These are phyloP conservation scores for Ilyonectria destructans DNA, from an alignment of 2,329 filamentous ascomycete genomes.

Conservation along the genomic window DNA sequence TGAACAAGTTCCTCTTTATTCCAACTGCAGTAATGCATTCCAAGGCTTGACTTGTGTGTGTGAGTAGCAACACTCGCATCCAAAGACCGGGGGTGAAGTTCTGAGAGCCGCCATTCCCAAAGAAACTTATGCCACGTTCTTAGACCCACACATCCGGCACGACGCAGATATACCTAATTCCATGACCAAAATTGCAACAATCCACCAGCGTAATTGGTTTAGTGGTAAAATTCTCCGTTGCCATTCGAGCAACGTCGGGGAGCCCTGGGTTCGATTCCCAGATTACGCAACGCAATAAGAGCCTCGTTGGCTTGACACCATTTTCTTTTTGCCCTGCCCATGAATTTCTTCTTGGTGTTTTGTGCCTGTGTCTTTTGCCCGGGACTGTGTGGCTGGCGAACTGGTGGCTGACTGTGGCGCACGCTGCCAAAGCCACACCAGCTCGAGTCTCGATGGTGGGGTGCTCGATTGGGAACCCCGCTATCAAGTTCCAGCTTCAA, in stretches of 20 bases:
- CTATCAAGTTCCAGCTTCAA: conserved; percentile 46
- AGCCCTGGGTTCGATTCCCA: conserved; percentile 48
- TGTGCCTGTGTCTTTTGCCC: conserved; percentile 9
- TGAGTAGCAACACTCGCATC: no score
- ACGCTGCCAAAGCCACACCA: background rate
- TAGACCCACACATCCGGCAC: no score
- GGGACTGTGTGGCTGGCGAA: conserved; percentile 15
- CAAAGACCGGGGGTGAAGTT: no score
- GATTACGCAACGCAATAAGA: conserved; percentile 34
- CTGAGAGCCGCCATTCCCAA: no score
- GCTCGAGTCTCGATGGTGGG: conserved; percentile 41
- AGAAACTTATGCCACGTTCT: no score
- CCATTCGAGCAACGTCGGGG: conserved; percentile 39
- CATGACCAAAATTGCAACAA: background rate
- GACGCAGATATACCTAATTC: background rate
- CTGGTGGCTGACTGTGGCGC: conserved; percentile 11
- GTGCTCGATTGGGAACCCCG: conserved; percentile 42
- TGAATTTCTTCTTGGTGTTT: background rate
- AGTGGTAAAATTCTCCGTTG: conserved; percentile 48
- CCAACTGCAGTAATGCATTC: no score
- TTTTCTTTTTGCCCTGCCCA: background rate
- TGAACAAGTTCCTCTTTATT: no score
- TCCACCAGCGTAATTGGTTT: conserved; percentile 40
- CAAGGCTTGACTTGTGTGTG: no score
- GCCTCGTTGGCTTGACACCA: background rate